These are phyloP conservation scores for Aspergillus calidoustus DNA, from an alignment of 2,329 filamentous ascomycete species.

Conservation along the genomic window DNA sequence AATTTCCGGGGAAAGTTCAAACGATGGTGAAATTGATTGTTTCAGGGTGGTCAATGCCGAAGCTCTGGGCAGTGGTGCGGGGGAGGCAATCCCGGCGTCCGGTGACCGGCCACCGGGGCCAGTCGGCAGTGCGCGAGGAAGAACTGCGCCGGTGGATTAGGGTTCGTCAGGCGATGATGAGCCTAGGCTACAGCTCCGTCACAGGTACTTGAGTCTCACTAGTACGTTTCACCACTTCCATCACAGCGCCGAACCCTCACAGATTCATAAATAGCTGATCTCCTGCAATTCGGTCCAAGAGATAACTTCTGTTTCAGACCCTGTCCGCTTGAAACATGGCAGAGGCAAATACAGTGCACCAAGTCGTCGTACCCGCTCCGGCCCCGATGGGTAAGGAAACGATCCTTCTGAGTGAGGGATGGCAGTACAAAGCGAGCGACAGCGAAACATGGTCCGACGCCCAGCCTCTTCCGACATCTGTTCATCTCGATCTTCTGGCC, in stretches of 20 bases:
- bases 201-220: not conserved
- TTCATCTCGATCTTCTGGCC: constrained; percentile 4
- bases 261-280: not conserved
- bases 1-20: not conserved
- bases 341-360: not conserved
- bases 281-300: not conserved
- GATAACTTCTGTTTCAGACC: not conserved
- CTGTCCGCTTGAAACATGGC: not conserved
- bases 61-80: not conserved
- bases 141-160: not conserved
- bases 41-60: not conserved
- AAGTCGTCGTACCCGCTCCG: not conserved
- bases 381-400: not conserved
- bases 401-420: not conserved
- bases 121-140: not conserved
- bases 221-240: not conserved
- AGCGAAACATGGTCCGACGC: not conserved
- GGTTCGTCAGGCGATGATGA: not conserved
- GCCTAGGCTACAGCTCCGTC: not conserved
- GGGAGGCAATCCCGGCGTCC: not conserved
- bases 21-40: not conserved
- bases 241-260: not conserved
- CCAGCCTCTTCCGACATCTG: not conserved
- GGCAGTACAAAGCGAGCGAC: not conserved
- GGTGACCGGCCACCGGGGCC: not conserved